Conservation (phyloP, 2,329 filamentous ascomycete species). For the Aspergillus fischeri region DNA sequence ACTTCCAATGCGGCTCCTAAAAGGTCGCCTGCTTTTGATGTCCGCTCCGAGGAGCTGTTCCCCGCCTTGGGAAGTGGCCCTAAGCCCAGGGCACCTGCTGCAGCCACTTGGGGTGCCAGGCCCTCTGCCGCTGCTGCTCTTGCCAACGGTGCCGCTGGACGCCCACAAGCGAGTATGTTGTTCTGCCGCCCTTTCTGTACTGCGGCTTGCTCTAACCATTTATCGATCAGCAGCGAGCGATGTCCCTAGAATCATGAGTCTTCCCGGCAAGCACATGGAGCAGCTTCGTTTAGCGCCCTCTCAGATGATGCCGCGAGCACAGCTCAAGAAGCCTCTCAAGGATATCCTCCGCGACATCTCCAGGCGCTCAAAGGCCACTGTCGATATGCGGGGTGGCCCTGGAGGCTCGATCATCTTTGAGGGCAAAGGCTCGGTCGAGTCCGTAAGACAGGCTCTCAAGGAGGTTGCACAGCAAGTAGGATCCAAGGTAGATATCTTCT, state of each 20-base stretch:
- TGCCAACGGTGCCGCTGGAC: slow-evolving; percentile 52
- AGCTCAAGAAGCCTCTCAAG: slow-evolving; percentile 78
- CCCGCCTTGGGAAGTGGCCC: slow-evolving; percentile 75
- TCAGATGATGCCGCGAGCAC: slow-evolving; percentile 69
- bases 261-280: slow-evolving; percentile 81
- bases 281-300: slow-evolving; percentile 68
- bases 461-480: slow-evolving; percentile 86
- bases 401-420: slow-evolving; percentile 75
- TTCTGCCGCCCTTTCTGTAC: background rate
- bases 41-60: slow-evolving; percentile 85
- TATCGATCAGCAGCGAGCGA: slow-evolving; percentile 31
- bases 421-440: slow-evolving; percentile 76
- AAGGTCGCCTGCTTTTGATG: slow-evolving; percentile 61
- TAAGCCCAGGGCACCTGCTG: slow-evolving; percentile 60
- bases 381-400: slow-evolving; percentile 71
- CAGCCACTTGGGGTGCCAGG: slow-evolving; percentile 72
- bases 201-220: slow-evolving; percentile 28
- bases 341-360: slow-evolving; percentile 92
- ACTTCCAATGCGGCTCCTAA: slow-evolving; percentile 37
- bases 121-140: slow-evolving; percentile 35
- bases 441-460: slow-evolving; percentile 81
- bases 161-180: slow-evolving; percentile 49
- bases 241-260: slow-evolving; percentile 59
- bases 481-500: slow-evolving; percentile 58
- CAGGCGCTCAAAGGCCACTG: slow-evolving; percentile 79